A percentile compares a stretch with the other conserved stretches of the same genome.
phyloP scores from a whole-genome alignment of 129 eudicot species.

The sunflower (Helianthus annuus) region HanXRQr2.0-SUNRISE NC_035440.2:58165171-58165670 shows the following conservation, averaged over 20 bases:
- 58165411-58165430: background rate
- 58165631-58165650: background rate
- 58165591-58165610: slow-evolving; percentile 79
- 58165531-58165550: slow-evolving; percentile 42
- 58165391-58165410: background rate
- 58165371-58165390: background rate
- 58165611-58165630: slow-evolving; percentile 73
- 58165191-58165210: slow-evolving; percentile 1
- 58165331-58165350: slow-evolving; percentile 7
- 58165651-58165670: background rate
- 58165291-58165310: background rate
- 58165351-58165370: too few species aligned
- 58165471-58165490: background rate
- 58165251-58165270: slow-evolving; percentile 27
- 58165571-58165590: slow-evolving; percentile 84
- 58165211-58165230: slow-evolving; percentile 25
- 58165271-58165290: background rate
- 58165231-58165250: slow-evolving; percentile 3
- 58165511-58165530: slow-evolving; percentile 54
- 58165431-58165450: background rate
- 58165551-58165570: slow-evolving; percentile 40
- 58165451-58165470: background rate
- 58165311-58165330: slow-evolving; percentile 16
- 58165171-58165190: background rate
- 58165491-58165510: background rate